Conservation (phyloP, 2,329 filamentous ascomycete species). For the Bretziella fagacearum region DNA sequence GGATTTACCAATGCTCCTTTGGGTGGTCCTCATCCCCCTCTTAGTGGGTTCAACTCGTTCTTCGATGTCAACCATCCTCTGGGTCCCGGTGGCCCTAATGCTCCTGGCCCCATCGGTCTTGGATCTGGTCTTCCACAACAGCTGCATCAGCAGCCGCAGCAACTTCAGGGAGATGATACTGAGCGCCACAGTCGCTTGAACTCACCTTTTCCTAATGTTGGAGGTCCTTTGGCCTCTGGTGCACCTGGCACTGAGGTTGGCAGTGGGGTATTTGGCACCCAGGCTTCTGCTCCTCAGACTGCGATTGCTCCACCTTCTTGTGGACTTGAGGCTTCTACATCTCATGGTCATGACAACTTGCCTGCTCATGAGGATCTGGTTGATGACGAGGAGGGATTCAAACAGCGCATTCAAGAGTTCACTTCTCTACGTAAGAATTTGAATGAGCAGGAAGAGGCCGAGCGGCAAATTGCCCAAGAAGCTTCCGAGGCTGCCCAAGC, state of each 20-base stretch:
- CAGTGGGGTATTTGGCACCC: no score
- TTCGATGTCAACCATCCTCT: background rate
- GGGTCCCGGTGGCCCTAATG: background rate
- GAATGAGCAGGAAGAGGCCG: constrained; percentile 20
- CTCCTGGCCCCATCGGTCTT: background rate
- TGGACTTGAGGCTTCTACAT: background rate
- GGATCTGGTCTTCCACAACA: background rate
- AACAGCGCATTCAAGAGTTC: constrained; percentile 68
- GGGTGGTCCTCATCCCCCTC: background rate
- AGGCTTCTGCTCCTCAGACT: background rate
- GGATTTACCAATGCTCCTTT: constrained; percentile 57
- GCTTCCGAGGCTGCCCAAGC: constrained; percentile 50
- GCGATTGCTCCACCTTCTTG: background rate
- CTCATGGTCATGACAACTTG: constrained; percentile 19
- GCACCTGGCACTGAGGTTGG: background rate
- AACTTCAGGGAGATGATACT: background rate
- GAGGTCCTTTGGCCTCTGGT: background rate
- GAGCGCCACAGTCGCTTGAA: background rate
- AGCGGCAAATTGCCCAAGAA: constrained; percentile 21
- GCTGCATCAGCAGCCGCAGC: background rate
- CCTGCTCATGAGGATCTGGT: constrained; percentile 34
- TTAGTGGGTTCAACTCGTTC: background rate
- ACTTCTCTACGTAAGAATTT: constrained; percentile 59
- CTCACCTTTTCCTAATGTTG: background rate
- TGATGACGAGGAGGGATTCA: constrained; percentile 41